Base-by-base conservation (phyloP, 2,329 filamentous ascomycete species). In the Monosporascus sp. region DNA sequence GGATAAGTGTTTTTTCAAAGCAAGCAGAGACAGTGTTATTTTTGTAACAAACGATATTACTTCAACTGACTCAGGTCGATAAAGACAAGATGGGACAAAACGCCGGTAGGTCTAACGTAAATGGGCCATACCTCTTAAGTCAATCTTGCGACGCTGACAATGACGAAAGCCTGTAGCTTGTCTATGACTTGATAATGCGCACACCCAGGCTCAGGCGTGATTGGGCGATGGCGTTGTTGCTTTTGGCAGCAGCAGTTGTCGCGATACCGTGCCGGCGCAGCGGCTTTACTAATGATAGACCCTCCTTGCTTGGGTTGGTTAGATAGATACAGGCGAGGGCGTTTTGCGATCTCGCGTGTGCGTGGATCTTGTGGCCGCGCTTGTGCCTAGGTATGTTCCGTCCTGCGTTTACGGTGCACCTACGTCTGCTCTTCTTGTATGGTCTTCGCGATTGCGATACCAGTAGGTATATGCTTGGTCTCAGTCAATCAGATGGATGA, bases 1-100 rank as follows among this genome's bases (percentile, higher is more conserved):
- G 41, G 36, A 50, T 24, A 36, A 35, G 48, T 5, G 18, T 27
- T 46, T 53, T 53, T 35, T 43, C 47, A 27, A 27, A 53, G 47
- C 51, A 55, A 38, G 49, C 37, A 50, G 44, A 57, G 27, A 31
- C 4, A 31, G 14, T 31, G 14, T 31, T 31, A 31, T 14, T 31
- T 31, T 14, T 31, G 27, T 31, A 31, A 31, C 27, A 14, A 31
- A 2, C 9, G 27, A 31, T 14, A 31, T 31, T 31, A 31, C 27
- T 14, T 11, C 3, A 14, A 31, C 27, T 5, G 9, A 5, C 7
- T 9, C 27, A 31, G 27, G 27, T 31, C 9, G 48, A 39, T 7
- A 50, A 15, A 18, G 24, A 17, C 5, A n/a, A 50, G 27, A 46
- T n/a, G 15, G 15, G n/a, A n/a, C 20, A 46, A 20, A 27, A 46